Conservation (phyloP, 345 rosid genomes). For the rapeseed (Brassica napus) region Da-Ae NC_063437.1:3928001-3928500, state of each 20-base stretch:
- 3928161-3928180: no score
- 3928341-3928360: slow-evolving; percentile 27
- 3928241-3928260: slow-evolving; percentile 97
- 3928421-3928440: slow-evolving; percentile 99
- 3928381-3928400: neutral
- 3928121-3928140: no score
- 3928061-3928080: no score
- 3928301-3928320: slow-evolving; percentile 99
- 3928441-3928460: slow-evolving; percentile 99
- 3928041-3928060: neutral
- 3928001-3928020: no score
- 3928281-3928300: slow-evolving; percentile 88
- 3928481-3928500: slow-evolving; percentile 97
- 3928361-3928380: neutral
- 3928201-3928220: neutral
- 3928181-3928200: no score
- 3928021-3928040: neutral
- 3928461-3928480: slow-evolving; percentile 99
- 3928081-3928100: no score
- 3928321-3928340: slow-evolving; percentile 65
- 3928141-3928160: no score
- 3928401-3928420: slow-evolving; percentile 93
- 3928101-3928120: no score
- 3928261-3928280: slow-evolving; percentile 77
- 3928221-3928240: slow-evolving; percentile 85